Conservation (phyloP, 108 stramenopile genomes). For the Cyclostephanos invisitatus region DNA sequence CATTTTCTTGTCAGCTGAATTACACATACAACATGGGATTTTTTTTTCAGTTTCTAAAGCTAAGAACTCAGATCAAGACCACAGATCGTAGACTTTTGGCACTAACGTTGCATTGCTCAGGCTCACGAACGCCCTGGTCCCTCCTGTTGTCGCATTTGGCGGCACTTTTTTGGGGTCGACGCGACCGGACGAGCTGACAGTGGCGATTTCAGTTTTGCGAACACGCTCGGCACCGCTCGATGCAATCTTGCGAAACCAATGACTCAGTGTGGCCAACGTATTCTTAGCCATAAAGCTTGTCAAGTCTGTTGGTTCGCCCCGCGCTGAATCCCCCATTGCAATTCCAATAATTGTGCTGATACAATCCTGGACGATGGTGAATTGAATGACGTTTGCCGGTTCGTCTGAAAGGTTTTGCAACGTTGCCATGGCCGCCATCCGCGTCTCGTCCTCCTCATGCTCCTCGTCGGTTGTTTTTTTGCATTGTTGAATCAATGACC, state of each 20-base stretch:
- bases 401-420: conserved; percentile 83
- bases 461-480: conserved; percentile 38
- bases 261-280: conserved; percentile 42
- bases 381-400: conserved; percentile 84
- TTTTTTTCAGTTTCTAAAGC: no score
- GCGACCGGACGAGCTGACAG: background rate
- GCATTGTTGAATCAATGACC: conserved; percentile 51
- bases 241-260: conserved; percentile 53
- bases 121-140: background rate
- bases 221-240: conserved; percentile 36
- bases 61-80: background rate
- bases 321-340: conserved; percentile 54
- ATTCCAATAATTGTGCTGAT: conserved; percentile 74
- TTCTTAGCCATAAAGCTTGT: conserved; percentile 48
- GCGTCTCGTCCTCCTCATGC: conserved; percentile 42
- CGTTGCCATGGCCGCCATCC: conserved; percentile 64
- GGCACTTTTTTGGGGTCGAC: conserved; percentile 18
- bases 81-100: background rate
- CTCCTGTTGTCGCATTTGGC: conserved; percentile 11
- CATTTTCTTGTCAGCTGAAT: background rate
- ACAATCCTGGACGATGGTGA: conserved; percentile 79
- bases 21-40: background rate
- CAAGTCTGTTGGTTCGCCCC: conserved; percentile 27
- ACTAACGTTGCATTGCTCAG: background rate
- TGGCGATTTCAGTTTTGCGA: background rate